Percentiles rank a stretch among this genome's conserved stretches.
Conservation (phyloP, 192 early-diverging fungal genomes). For the Backusella psychrophila region DNA sequence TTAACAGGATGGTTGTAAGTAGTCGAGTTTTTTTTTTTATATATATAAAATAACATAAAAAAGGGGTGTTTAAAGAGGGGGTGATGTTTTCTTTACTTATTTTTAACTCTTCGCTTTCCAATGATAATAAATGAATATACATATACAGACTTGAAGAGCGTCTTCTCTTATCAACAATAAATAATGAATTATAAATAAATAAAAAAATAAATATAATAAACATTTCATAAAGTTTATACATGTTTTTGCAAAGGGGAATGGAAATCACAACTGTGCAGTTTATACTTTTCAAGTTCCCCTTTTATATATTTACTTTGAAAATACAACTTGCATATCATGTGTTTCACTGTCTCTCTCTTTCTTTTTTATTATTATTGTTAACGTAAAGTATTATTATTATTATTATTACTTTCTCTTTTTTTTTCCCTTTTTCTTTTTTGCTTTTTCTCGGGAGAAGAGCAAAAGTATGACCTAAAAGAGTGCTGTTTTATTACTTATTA, state of each 20-base stretch:
- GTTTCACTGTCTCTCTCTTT: background rate
- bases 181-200: background rate
- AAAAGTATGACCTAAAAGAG: slow-evolving; percentile 1
- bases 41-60: no score
- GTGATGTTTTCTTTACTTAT: background rate
- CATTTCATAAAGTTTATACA: background rate
- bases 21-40: no score
- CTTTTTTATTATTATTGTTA: background rate
- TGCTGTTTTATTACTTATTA: background rate
- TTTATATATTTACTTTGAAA: background rate
- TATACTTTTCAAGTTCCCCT: background rate
- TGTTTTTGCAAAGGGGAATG: background rate
- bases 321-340: slow-evolving; percentile 15
- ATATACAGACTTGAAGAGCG: slow-evolving; percentile 46
- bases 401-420: background rate
- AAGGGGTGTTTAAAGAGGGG: background rate
- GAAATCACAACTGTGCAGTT: background rate
- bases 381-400: background rate
- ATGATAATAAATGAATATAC: slow-evolving; percentile 8
- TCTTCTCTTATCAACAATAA: slow-evolving; percentile 64
- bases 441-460: slow-evolving; percentile 3
- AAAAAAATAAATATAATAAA: background rate
- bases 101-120: slow-evolving; percentile 4
- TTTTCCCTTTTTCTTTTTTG: background rate
- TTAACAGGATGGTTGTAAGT: slow-evolving; percentile 62